These are phyloP conservation scores for Shiraia bambusicola DNA, from an alignment of 2,329 filamentous ascomycete genomes.

Conservation along the genomic window DNA sequence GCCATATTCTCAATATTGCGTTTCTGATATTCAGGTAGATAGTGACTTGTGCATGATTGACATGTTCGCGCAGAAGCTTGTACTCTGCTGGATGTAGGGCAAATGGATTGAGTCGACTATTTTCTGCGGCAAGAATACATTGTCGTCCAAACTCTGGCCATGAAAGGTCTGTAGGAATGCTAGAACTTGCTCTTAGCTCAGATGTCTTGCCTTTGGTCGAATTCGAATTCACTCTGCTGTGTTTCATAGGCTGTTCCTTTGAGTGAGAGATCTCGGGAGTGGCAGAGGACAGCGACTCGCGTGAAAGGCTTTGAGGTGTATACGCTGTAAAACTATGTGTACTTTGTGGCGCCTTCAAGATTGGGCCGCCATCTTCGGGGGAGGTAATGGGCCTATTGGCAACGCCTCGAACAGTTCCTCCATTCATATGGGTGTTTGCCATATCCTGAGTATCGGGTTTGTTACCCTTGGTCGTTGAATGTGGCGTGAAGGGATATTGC, in stretches of 20 bases:
- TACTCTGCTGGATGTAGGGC: conserved; percentile 85
- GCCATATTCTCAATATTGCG: conserved; percentile 87
- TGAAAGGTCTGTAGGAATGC: conserved; percentile 75
- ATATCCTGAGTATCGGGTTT: conserved; percentile 5
- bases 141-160: conserved; percentile 83
- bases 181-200: conserved; percentile 64
- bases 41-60: conserved; percentile 87
- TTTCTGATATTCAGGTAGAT: conserved; percentile 96
- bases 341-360: conserved; percentile 14
- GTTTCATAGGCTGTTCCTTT: conserved; percentile 18
- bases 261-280: conserved; percentile 36
- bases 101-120: conserved; percentile 86
- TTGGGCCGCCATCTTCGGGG: conserved; percentile 9
- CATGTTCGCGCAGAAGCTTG: conserved; percentile 72
- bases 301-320: conserved; percentile 25
- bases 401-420: conserved; percentile 8
- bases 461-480: conserved; percentile 11
- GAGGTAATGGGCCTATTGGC: conserved; percentile 11
- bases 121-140: conserved; percentile 85
- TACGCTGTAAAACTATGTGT: conserved; percentile 21
- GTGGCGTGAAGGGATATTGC: conserved; percentile 29
- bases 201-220: conserved; percentile 23
- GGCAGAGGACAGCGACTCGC: conserved; percentile 31
- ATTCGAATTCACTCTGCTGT: conserved; percentile 22
- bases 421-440: conserved; percentile 15